Percentiles rank a stretch among this genome's conserved stretches.
Evolutionary conservation across 108 stramenopile species (phyloP).

Genomic region (Fistulifera pelliculosa): DNA sequence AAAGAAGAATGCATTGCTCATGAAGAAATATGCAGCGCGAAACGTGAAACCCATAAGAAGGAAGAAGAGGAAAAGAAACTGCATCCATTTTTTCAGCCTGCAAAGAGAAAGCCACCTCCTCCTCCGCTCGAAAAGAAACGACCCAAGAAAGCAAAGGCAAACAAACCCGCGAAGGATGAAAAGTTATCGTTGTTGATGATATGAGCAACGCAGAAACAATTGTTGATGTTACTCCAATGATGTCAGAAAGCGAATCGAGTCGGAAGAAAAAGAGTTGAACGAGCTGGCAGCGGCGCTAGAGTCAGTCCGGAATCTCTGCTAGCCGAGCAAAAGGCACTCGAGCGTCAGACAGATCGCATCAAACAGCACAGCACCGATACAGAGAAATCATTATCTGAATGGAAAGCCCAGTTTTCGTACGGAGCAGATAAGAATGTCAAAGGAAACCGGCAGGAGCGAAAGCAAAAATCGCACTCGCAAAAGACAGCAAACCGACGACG

Average conservation of each 20-base stretch:
- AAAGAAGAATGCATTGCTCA: slow-evolving; percentile 57
- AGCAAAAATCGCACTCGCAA: no score
- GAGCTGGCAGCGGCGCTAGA: not conserved
- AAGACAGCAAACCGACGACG: no score
- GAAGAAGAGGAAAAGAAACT: not conserved
- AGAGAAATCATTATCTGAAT: no score
- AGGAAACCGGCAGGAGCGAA: no score
- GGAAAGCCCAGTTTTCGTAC: no score
- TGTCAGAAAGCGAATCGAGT: not conserved
- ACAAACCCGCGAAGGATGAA: not conserved
- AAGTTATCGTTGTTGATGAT: no score
- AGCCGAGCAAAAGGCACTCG: slow-evolving; percentile 10
- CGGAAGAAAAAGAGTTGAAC: not conserved
- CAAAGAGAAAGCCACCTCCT: not conserved
- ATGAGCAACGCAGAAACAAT: no score
- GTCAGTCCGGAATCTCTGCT: not conserved
- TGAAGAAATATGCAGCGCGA: slow-evolving; percentile 38
- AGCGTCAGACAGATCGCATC: slow-evolving; percentile 5
- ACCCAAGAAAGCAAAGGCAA: not conserved
- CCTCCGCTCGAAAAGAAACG: not conserved
- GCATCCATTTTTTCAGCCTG: not conserved
- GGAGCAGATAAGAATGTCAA: no score
- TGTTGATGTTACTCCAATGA: no score
- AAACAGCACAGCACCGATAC: not conserved
- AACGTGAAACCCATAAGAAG: not conserved